Evolutionary conservation across 371 early-diverging fungal species (phyloP).

Genomic region (Mortierella sp.): DNA sequence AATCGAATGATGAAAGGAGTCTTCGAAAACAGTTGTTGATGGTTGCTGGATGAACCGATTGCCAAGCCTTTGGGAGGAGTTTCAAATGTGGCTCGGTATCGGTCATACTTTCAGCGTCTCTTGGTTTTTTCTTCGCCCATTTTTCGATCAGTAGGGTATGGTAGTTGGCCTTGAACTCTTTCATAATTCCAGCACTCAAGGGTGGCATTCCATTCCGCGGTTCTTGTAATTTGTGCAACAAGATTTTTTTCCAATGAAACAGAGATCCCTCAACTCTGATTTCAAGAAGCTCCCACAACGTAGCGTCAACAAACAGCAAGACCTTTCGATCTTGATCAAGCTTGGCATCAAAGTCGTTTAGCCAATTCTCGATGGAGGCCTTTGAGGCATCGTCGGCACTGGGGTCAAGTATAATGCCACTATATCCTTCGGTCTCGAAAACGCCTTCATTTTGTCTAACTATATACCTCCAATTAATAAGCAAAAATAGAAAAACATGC

Average conservation of each 20-base stretch:
- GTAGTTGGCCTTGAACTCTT: slow-evolving; percentile 12
- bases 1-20: not conserved
- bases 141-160: not conserved
- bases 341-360: not conserved
- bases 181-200: not conserved
- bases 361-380: slow-evolving; percentile 4
- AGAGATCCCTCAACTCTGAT: not conserved
- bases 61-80: not conserved
- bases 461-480: not conserved
- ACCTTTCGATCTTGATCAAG: not conserved
- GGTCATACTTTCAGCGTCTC: no score
- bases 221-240: not conserved
- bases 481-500: not conserved
- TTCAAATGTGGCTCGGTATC: not conserved
- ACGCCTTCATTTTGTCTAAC: slow-evolving; percentile 3
- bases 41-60: not conserved
- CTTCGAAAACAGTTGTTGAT: not conserved
- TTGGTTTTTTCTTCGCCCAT: not conserved
- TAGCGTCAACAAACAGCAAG: not conserved
- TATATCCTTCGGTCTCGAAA: not conserved
- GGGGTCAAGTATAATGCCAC: not conserved
- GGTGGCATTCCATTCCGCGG: not conserved
- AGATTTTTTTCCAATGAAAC: not conserved
- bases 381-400: not conserved
- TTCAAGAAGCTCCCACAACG: not conserved